A percentile compares a stretch with the other conserved stretches of the same genome.
Evolutionary conservation across 805 yeast genomes (phyloP).

Genomic region (Lipomyces sp.): DNA sequence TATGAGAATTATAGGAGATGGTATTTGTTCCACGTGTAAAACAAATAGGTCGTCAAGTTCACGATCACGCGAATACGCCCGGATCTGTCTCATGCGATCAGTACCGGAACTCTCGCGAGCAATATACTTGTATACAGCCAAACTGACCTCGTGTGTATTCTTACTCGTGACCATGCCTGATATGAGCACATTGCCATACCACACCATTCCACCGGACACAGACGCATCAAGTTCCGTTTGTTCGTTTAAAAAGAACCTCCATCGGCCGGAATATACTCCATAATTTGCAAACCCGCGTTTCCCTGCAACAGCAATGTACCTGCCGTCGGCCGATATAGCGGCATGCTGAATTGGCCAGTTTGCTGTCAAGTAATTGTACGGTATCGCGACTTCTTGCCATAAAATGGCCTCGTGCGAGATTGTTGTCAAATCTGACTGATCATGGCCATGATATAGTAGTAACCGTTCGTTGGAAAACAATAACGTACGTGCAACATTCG

Average conservation of each 20-base stretch:
- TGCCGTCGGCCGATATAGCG: slow-evolving; percentile 48
- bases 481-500: slow-evolving; percentile 45
- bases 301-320: slow-evolving; percentile 51
- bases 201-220: slow-evolving; percentile 41
- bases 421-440: slow-evolving; percentile 43
- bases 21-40: slow-evolving; percentile 34
- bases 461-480: slow-evolving; percentile 43
- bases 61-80: slow-evolving; percentile 40
- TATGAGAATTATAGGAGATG: slow-evolving; percentile 36
- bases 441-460: slow-evolving; percentile 47
- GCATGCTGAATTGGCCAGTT: slow-evolving; percentile 46
- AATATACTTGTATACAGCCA: too few relatives aligned
- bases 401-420: slow-evolving; percentile 44
- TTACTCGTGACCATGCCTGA: slow-evolving; percentile 36
- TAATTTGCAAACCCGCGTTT: slow-evolving; percentile 47
- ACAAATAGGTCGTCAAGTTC: slow-evolving; percentile 37
- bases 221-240: slow-evolving; percentile 38
- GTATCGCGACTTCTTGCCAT: slow-evolving; percentile 50
- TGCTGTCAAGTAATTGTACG: slow-evolving; percentile 45
- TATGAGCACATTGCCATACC: slow-evolving; percentile 41
- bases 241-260: slow-evolving; percentile 46
- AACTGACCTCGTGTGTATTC: slow-evolving; percentile 22
- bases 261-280: slow-evolving; percentile 42
- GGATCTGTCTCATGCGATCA: slow-evolving; percentile 30
- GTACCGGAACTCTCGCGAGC: too few relatives aligned